Evolutionary conservation across 2,329 filamentous ascomycete genomes (phyloP), one percentile per base, ranked within the genome.

Genomic region (Aotearoamyces nothofagi): DNA sequence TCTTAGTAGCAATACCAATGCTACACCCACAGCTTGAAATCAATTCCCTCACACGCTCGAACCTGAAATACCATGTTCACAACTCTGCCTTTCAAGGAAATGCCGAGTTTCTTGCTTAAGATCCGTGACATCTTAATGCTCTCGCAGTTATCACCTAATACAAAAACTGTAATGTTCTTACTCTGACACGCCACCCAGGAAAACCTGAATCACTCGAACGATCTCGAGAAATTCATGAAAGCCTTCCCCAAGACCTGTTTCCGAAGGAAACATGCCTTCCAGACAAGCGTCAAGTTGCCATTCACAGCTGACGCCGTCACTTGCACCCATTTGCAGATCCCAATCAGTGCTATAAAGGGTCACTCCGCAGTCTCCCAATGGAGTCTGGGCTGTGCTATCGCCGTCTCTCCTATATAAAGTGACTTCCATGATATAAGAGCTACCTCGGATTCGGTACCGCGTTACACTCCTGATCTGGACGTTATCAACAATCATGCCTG

Each of bases 1-100:
- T 37, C 51, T 66, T 20, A 54, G 46, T 28, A 56, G 56, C 37
- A 55, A 58, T 36, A 45, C 49, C n/a, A n/a, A n/a, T n/a, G n/a
- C n/a, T n/a, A n/a, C n/a, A n/a, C n/a, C n/a, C n/a, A n/a, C n/a
- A n/a, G n/a, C n/a, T n/a, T n/a, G n/a, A n/a, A n/a, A n/a, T n/a
- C n/a, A n/a, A n/a, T n/a, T n/a, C n/a, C n/a, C n/a, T n/a, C n/a
- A n/a, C n/a, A n/a, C n/a, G n/a, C n/a, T n/a, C n/a, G n/a, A n/a
- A n/a, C n/a, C n/a, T n/a, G n/a, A n/a, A n/a, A n/a, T n/a, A n/a
- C n/a, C n/a, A n/a, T n/a, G n/a, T n/a, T n/a, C n/a, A n/a, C n/a
- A n/a, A n/a, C n/a, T n/a, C n/a, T n/a, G n/a, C n/a, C n/a, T n/a
- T n/a, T n/a, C n/a, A n/a, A n/a, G n/a, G n/a, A n/a, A n/a, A n/a